Percentiles rank a stretch among this genome's conserved stretches.
phyloP scores from a whole-genome alignment of 2,329 filamentous ascomycete species.

The Coniochaeta sp. region DNA sequence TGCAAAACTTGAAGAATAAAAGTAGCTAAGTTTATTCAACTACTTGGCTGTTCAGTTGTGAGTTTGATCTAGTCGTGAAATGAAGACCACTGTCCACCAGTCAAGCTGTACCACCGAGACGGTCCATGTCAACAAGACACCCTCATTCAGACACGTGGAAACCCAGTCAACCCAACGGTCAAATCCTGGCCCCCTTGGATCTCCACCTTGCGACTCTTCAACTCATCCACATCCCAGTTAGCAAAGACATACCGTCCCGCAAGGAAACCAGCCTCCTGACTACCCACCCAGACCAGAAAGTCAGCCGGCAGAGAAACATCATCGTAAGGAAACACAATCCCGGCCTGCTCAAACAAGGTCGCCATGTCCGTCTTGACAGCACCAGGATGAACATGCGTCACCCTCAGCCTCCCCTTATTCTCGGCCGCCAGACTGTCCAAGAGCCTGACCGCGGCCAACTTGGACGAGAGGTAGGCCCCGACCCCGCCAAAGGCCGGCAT shows the following conservation, averaged over 20 bases:
- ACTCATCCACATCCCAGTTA: slow-evolving; percentile 37
- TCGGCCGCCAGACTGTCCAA: slow-evolving; percentile 32
- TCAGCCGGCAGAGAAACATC: slow-evolving; percentile 26
- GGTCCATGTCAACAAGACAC: too few species aligned
- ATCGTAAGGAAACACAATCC: slow-evolving; percentile 8
- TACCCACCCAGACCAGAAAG: slow-evolving; percentile 36
- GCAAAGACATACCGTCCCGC: slow-evolving; percentile 37
- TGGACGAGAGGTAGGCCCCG: slow-evolving; percentile 31
- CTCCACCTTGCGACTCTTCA: slow-evolving; percentile 8
- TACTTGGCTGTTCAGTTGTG: too few species aligned
- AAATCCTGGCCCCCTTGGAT: background rate
- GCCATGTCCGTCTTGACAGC: slow-evolving; percentile 19
- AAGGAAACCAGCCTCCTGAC: slow-evolving; percentile 36
- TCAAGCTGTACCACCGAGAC: too few species aligned
- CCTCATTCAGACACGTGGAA: too few species aligned
- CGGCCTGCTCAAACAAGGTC: background rate
- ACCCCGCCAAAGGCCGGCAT: slow-evolving; percentile 19
- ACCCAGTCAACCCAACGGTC: too few species aligned
- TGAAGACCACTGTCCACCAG: too few species aligned
- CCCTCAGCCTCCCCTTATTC: slow-evolving; percentile 24
- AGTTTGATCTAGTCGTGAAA: too few species aligned
- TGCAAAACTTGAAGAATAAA: too few species aligned
- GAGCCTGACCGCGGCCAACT: slow-evolving; percentile 30
- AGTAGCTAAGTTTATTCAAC: too few species aligned
- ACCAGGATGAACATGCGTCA: slow-evolving; percentile 36